Conservation (phyloP, 1,139 yeast genomes). For the Suhomyces bokatorum region DNA sequence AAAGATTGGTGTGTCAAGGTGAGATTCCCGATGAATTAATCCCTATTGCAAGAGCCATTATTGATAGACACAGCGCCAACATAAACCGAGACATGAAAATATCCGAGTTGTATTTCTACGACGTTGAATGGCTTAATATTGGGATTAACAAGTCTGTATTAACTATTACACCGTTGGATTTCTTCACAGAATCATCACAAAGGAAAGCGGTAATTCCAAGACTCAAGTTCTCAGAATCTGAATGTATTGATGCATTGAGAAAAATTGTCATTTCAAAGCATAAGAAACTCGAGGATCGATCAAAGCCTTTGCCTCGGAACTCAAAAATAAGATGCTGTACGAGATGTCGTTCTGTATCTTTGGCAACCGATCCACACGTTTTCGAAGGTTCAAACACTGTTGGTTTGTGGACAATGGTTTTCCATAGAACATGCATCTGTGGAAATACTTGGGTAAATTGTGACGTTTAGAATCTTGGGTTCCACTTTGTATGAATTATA, state of each 20-base stretch:
- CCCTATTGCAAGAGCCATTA: constrained; percentile 30
- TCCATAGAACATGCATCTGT: constrained; percentile 76
- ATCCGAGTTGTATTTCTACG: constrained; percentile 61
- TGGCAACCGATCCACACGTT: constrained; percentile 47
- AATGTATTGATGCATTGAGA: constrained; percentile 46
- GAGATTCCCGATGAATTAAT: constrained; percentile 49
- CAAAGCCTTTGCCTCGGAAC: constrained; percentile 2
- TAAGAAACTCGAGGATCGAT: background rate
- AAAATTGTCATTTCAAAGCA: constrained; percentile 31
- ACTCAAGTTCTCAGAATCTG: constrained; percentile 25
- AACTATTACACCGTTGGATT: constrained; percentile 1
- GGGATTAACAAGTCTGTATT: constrained; percentile 26
- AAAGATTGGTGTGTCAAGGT: constrained; percentile 66
- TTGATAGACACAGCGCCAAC: constrained; percentile 34
- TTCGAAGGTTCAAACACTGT: constrained; percentile 39
- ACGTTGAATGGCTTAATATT: constrained; percentile 68
- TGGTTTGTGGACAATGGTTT: constrained; percentile 70
- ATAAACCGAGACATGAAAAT: constrained; percentile 44
- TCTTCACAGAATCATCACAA: constrained; percentile 1
- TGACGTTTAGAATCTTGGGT: constrained; percentile 1
- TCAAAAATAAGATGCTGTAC: constrained; percentile 52
- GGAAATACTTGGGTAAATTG: constrained; percentile 71
- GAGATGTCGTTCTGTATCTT: constrained; percentile 65
- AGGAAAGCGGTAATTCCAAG: constrained; percentile 20
- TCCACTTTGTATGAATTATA: background rate